Evolutionary conservation across 495 filamentous ascomycete species (phyloP).

Genomic region (Glarea lozoyensis): DNA sequence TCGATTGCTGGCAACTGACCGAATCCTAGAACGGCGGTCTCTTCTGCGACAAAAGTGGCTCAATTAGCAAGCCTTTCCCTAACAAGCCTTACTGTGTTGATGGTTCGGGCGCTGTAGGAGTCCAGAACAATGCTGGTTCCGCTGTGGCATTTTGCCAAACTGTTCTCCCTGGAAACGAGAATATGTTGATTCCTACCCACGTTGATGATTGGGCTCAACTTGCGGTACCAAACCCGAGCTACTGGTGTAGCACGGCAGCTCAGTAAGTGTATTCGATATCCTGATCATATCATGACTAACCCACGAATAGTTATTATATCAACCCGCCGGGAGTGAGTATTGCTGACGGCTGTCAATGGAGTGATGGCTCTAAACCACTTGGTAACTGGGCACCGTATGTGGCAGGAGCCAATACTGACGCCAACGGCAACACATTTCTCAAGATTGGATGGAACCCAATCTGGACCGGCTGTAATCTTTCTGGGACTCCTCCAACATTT

Average conservation of each 20-base stretch:
- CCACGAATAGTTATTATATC: conserved; percentile 57
- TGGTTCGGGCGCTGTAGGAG: conserved; percentile 55
- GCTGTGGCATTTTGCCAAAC: conserved; percentile 74
- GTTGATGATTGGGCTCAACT: conserved; percentile 45
- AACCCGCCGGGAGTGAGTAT: conserved; percentile 60
- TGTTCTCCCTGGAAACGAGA: conserved; percentile 77
- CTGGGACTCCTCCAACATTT: conserved; percentile 49
- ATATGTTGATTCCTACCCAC: conserved; percentile 75
- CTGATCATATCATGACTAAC: conserved; percentile 1
- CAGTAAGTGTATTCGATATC: conserved; percentile 45
- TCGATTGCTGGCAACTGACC: no score
- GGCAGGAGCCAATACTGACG: conserved; percentile 64
- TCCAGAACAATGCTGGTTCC: conserved; percentile 52
- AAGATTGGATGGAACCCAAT: conserved; percentile 80
- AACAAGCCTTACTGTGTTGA: conserved; percentile 61
- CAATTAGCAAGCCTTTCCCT: conserved; percentile 63
- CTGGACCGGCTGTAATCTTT: conserved; percentile 51
- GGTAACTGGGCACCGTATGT: conserved; percentile 82
- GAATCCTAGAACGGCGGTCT: conserved; percentile 64
- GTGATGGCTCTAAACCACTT: conserved; percentile 48
- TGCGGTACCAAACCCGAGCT: conserved; percentile 61
- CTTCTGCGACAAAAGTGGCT: conserved; percentile 60
- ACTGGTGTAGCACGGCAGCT: conserved; percentile 67
- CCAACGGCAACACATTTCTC: conserved; percentile 56
- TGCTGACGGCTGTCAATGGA: conserved; percentile 64